phyloP scores from a whole-genome alignment of 352 stramenopile genomes.

The Globisporangium perplexum region DNA sequence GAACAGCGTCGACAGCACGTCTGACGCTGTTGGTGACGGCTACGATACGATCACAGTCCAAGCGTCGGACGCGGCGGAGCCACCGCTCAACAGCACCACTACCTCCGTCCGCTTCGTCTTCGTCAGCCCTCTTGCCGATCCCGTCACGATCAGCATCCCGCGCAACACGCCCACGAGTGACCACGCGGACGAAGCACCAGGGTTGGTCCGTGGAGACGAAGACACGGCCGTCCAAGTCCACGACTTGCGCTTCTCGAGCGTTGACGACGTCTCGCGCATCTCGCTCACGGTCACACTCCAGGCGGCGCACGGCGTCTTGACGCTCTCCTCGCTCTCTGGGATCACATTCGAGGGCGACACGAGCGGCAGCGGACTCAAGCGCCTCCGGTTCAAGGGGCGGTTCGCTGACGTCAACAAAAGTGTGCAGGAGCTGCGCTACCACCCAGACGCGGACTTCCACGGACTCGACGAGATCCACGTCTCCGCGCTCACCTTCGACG shows the following conservation, averaged over 20 bases:
- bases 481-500: conserved; percentile 31
- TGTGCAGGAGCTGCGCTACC: conserved; percentile 33
- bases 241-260: conserved; percentile 34
- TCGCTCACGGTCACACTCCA: conserved; percentile 15
- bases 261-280: conserved; percentile 32
- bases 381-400: conserved; percentile 24
- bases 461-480: conserved; percentile 41
- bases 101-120: conserved; percentile 27
- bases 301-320: conserved; percentile 4
- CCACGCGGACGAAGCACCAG: conserved; percentile 14
- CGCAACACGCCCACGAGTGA: conserved; percentile 25
- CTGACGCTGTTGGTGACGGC: conserved; percentile 12
- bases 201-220: conserved; percentile 40
- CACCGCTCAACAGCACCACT: conserved; percentile 28
- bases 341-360: conserved; percentile 21
- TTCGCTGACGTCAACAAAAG: conserved; percentile 40
- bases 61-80: conserved; percentile 19
- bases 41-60: conserved; percentile 44
- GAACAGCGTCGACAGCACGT: conserved; percentile 47
- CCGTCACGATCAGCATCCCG: conserved; percentile 21
- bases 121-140: conserved; percentile 23
- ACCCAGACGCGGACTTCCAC: conserved; percentile 31
- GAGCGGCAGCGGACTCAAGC: conserved; percentile 4
- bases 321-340: conserved; percentile 11
- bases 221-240: conserved; percentile 27